phyloP scores from a whole-genome alignment of 495 filamentous ascomycete genomes.

The Hypoxylon perforatum region DNA sequence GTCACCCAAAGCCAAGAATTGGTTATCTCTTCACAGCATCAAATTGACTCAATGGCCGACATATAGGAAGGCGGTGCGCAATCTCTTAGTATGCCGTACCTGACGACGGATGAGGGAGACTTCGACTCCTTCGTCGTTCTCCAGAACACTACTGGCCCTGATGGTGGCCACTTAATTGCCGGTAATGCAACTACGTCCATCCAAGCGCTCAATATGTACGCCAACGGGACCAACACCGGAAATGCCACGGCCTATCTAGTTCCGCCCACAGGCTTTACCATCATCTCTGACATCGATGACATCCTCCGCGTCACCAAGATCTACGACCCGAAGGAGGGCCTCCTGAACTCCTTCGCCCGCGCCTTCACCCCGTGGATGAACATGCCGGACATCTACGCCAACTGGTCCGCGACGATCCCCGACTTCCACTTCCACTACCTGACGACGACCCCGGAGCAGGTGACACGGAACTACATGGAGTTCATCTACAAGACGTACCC shows the following conservation, averaged over 20 bases:
- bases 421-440: conserved; percentile 85
- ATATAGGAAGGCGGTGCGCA: conserved; percentile 62
- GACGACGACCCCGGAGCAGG: conserved; percentile 84
- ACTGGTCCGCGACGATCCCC: conserved; percentile 69
- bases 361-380: conserved; percentile 78
- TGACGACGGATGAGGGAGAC: conserved; percentile 73
- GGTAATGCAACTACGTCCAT: conserved; percentile 71
- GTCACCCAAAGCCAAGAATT: conserved; percentile 11
- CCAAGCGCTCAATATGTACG: conserved; percentile 74
- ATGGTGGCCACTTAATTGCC: conserved; percentile 56
- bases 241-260: conserved; percentile 83
- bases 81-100: conserved; percentile 64
- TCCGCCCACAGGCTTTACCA: conserved; percentile 71
- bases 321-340: conserved; percentile 75
- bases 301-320: conserved; percentile 86
- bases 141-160: conserved; percentile 59
- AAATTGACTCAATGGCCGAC: neutral
- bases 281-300: conserved; percentile 82
- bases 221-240: conserved; percentile 69
- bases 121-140: conserved; percentile 74
- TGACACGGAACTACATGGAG: conserved; percentile 81
- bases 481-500: conserved; percentile 81
- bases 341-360: conserved; percentile 80
- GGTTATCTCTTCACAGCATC: neutral
- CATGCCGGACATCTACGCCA: conserved; percentile 79